Base-by-base conservation (phyloP, 805 yeast genomes). In the Candida cerambycidarum region DNA sequence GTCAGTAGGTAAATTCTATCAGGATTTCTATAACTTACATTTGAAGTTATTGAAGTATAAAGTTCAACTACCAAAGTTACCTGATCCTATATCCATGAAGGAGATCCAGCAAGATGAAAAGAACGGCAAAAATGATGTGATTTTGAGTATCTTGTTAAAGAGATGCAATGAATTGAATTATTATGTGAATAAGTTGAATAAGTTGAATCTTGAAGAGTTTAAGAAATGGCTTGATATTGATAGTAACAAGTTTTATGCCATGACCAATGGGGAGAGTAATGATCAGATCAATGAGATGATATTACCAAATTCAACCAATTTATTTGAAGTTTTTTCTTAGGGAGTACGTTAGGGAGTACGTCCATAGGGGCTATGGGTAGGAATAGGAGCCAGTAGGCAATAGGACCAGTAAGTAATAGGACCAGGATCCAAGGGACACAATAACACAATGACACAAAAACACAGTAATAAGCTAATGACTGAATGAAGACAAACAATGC, bases 21-120 rank as follows among this genome's bases (percentile, higher is more conserved):
- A 65, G 30, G 69, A 69, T 32, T 67, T 70, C 38, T 67, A 65
- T 52, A 51, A 62, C 25, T 48, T 70, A 31, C 73, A 67, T 42
- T 16, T 52, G 6, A 23, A 38, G 1, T 43, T 63, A 16, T 24
- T 44, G 11, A 38, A 42, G 12, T 21, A 44, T 15, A 41, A 39
- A 16, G 32, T n/a, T 16, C 31, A 33, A 28, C 46, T 65, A 25
- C 69, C 70, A 8, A 55, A 54, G 36, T 48, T 65, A 12, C 72
- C 72, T 0, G 51, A 55, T 16, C 70, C 71, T 10, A 50, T 59
- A 12, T 43, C 51, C 13, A 39, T 52, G 11, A 50, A 42, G 24
- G 39, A 43, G 35, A 35, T 45, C 12, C 29, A 27, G 10, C 35
- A 32, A 2, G 43, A 43, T 25, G 47, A 48, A 24, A 32, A 42